Evolutionary conservation across 352 stramenopile species (phyloP), one percentile per base, ranked within the genome.

Genomic region (Phytophthora europaea): DNA sequence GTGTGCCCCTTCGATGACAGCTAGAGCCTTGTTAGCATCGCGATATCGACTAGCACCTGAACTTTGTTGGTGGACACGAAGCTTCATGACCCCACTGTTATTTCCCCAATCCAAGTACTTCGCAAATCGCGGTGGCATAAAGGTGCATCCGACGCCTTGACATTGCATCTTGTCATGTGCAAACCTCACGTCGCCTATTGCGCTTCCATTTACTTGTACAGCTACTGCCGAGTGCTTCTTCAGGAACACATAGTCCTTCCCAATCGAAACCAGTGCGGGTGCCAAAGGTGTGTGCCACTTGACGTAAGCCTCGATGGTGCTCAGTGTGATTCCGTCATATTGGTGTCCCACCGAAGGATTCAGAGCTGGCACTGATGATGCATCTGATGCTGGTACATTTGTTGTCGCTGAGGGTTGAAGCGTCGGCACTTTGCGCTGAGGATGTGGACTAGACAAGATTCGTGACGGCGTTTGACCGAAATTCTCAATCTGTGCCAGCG

Each of bases 401-500:
- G 6, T 31, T 12, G 12, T 34, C 33, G 48, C 16, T n/a, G 50
- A 59, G 6, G 55, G 36, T 16, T 76, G 15, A 4, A 93, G 50
- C 0, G 59, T 67, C 0, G 86, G 84, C 2, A 93, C 79, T 65
- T 88, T 89, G 4, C 89, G 80, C 22, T 84, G 70, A 31, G 89
- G 89, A 53, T 96, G 89, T 1, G 87, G 83, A 12, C 67, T 82
- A 15, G 78, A 80, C 66, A 96, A 96, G 7, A 96, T 76, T 56
- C 85, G 82, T 1, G 85, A 93, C 34, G 92, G 92, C 2, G 91
- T 98, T 71, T 98, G 92, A 0, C 92, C 92, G 66, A 98, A 98
- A 57, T 98, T 90, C 58, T 97, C 88, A 47, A 99, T 98, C 65
- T 98, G 94, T 20, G 84, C 84, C 4, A 97, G 72, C 26, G 95